Evolutionary conservation across 768 basidiomycete genomes (phyloP).

Genomic region (Termitomyces sp.): DNA sequence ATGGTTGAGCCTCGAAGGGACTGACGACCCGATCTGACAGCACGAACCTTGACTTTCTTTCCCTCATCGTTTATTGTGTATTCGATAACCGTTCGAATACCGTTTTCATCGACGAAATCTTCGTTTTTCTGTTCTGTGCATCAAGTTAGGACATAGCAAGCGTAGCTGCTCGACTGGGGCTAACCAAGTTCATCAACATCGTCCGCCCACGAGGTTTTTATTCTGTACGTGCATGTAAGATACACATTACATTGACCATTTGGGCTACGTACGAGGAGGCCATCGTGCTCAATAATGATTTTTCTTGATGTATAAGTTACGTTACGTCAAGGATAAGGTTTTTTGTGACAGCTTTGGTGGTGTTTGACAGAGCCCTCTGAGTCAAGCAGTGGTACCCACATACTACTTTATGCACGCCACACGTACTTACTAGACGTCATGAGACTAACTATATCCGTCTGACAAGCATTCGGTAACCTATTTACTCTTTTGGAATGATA

Average conservation of each 20-base stretch:
- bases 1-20: background rate
- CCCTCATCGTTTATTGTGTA: slow-evolving; percentile 88
- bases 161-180: background rate
- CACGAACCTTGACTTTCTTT: slow-evolving; percentile 84
- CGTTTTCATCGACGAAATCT: slow-evolving; percentile 81
- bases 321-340: background rate
- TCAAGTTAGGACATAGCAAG: background rate
- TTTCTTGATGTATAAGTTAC: background rate
- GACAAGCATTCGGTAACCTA: background rate
- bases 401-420: too few relatives aligned
- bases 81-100: slow-evolving; percentile 81
- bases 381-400: slow-evolving; percentile 32
- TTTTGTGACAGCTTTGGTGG: background rate
- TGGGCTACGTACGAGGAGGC: slow-evolving; percentile 1
- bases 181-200: slow-evolving; percentile 76
- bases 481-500: background rate
- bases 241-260: background rate
- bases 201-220: slow-evolving; percentile 85
- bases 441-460: too few relatives aligned
- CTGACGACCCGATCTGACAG: background rate
- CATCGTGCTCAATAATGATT: background rate
- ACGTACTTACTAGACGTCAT: too few relatives aligned
- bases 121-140: slow-evolving; percentile 49
- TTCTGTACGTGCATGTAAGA: slow-evolving; percentile 19
- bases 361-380: background rate